A percentile compares a stretch with the other conserved stretches of the same genome.
These are phyloP conservation scores for Trichaptum fuscoviolaceum DNA, from an alignment of 768 basidiomycete species.

Conservation along the genomic window DNA sequence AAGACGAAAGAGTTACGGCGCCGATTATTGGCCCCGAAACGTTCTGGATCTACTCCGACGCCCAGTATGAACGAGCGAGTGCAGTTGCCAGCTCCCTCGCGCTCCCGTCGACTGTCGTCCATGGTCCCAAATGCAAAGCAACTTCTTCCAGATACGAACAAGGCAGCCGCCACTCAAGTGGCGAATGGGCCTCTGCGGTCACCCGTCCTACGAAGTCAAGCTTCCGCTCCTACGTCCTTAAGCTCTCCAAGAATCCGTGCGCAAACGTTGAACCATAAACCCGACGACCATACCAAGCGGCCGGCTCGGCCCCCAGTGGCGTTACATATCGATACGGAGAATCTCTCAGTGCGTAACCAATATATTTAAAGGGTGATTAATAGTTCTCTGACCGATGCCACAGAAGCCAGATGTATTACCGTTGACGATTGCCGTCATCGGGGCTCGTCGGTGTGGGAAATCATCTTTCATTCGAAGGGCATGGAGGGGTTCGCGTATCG, in stretches of 20 bases:
- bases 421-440: slow-evolving; percentile 74
- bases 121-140: neutral
- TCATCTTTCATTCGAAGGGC: slow-evolving; percentile 76
- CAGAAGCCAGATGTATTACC: slow-evolving; percentile 22
- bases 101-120: neutral
- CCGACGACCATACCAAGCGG: neutral
- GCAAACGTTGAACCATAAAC: neutral
- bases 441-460: slow-evolving; percentile 78
- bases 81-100: neutral
- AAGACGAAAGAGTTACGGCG: neutral
- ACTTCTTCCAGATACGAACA: neutral
- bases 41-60: neutral
- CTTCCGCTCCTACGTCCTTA: neutral
- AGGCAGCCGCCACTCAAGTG: neutral
- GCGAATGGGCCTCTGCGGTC: neutral
- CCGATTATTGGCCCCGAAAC: neutral
- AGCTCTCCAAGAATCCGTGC: neutral
- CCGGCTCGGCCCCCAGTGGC: neutral
- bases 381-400: neutral
- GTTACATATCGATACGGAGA: neutral
- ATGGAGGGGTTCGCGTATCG: slow-evolving; percentile 52
- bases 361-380: neutral
- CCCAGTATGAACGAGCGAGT: neutral
- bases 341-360: neutral
- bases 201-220: neutral